Conservation (phyloP, 225 moss, liverwort and hornwort genomes). For the Bryum argenteum region DNA sequence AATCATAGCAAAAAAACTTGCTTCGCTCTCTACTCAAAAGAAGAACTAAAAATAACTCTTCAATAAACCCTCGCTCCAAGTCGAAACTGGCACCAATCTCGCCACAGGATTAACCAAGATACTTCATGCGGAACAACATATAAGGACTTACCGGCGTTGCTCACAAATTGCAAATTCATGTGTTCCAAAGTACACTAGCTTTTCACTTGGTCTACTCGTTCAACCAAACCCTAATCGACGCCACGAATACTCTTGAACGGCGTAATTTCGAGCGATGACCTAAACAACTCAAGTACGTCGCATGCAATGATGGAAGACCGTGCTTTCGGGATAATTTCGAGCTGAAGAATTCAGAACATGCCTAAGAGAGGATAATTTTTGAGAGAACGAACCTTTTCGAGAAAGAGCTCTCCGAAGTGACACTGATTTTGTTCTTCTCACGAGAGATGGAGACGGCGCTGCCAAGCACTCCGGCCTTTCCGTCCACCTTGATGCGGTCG, state of each 20-base stretch:
- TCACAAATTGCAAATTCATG: not conserved
- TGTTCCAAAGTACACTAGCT: not conserved
- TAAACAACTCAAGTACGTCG: too few species aligned
- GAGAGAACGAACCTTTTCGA: constrained; percentile 52
- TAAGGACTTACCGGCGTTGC: not conserved
- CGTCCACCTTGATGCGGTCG: constrained; percentile 79
- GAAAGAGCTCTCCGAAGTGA: constrained; percentile 66
- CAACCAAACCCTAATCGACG: too few species aligned
- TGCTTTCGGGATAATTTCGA: too few species aligned
- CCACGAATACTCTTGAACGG: too few species aligned
- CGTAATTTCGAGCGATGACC: too few species aligned
- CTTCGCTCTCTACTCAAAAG: too few species aligned
- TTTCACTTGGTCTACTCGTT: not conserved
- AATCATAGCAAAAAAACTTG: not conserved
- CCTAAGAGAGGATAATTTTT: too few species aligned
- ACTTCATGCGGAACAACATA: not conserved
- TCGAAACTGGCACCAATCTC: not conserved
- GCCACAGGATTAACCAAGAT: not conserved
- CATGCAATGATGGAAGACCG: too few species aligned
- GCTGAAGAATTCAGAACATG: too few species aligned
- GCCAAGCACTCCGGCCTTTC: constrained; percentile 72
- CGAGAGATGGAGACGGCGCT: constrained; percentile 55
- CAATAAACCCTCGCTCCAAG: not conserved
- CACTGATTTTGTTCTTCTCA: constrained; percentile 74
- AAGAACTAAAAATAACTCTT: too few species aligned